Conservation (phyloP, 2,329 filamentous ascomycete genomes). For the Cytospora chrysosperma region DNA sequence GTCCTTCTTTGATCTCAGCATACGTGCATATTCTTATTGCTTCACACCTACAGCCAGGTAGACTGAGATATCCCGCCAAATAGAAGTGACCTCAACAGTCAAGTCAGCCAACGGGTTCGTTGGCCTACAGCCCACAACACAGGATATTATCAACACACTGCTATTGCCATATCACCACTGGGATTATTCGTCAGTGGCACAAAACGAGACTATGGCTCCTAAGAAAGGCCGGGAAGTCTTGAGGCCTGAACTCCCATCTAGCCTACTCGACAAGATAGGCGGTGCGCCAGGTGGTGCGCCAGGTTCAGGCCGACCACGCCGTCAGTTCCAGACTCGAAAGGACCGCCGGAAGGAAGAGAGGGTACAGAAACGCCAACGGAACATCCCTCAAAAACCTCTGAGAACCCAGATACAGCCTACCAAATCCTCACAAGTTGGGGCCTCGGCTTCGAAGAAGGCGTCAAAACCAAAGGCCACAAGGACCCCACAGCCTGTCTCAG, state of each 20-base stretch:
- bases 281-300: constrained; percentile 11
- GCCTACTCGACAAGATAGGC: constrained; percentile 45
- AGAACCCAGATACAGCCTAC: not conserved
- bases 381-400: constrained; percentile 24
- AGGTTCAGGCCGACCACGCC: constrained; percentile 16
- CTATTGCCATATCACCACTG: not conserved
- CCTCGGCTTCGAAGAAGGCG: not conserved
- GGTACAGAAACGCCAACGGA: constrained; percentile 49
- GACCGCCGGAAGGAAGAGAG: constrained; percentile 67
- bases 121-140: not conserved
- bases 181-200: constrained; percentile 25
- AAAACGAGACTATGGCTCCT: constrained; percentile 18
- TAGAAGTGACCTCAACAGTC: not conserved
- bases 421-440: not conserved
- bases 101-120: not conserved
- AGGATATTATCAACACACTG: not conserved
- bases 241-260: constrained; percentile 41
- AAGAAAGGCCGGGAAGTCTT: constrained; percentile 27
- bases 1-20: too few species aligned
- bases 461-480: constrained; percentile 1
- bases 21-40: too few species aligned
- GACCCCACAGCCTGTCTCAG: constrained; percentile 25
- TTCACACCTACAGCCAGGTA: not conserved
- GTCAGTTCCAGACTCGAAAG: constrained; percentile 47
- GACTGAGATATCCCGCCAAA: not conserved